A percentile compares a stretch with the other conserved stretches of the same genome.
phyloP scores from a whole-genome alignment of 441 rosid genomes.

The Bruguiera hainesii region DNA sequence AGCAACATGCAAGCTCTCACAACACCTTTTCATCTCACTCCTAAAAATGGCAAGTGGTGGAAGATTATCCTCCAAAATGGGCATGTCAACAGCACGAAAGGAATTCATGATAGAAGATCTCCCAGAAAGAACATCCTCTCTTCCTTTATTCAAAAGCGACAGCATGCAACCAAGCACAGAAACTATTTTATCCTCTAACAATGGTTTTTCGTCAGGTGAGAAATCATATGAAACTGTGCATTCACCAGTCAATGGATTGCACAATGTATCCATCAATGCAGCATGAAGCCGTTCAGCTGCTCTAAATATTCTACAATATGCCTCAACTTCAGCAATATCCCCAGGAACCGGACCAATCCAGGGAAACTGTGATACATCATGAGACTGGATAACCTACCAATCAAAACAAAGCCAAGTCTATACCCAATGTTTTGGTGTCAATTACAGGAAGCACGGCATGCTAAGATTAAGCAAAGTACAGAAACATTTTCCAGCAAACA shows the following conservation, averaged over 20 bases:
- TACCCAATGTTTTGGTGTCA: neutral
- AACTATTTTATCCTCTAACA: slow-evolving; percentile 86
- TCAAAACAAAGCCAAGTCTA: slow-evolving; percentile 30
- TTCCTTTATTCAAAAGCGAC: slow-evolving; percentile 82
- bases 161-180: slow-evolving; percentile 91
- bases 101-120: slow-evolving; percentile 54
- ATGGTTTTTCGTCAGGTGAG: slow-evolving; percentile 75
- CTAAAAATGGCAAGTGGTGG: slow-evolving; percentile 93
- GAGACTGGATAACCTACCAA: slow-evolving; percentile 44
- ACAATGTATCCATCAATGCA: slow-evolving; percentile 86
- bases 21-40: slow-evolving; percentile 94
- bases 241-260: slow-evolving; percentile 96
- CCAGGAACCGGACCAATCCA: slow-evolving; percentile 98
- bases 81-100: slow-evolving; percentile 46
- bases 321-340: slow-evolving; percentile 95
- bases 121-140: slow-evolving; percentile 91
- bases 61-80: slow-evolving; percentile 58
- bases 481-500: no score
- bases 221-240: slow-evolving; percentile 76
- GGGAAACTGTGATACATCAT: slow-evolving; percentile 57
- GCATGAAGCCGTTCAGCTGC: slow-evolving; percentile 79
- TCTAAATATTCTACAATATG: slow-evolving; percentile 92
- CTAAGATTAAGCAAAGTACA: neutral
- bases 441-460: neutral
- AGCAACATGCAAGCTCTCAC: slow-evolving; percentile 92